Evolutionary conservation across 768 basidiomycete genomes (phyloP).

Genomic region (Hygrocybe coccinea): DNA sequence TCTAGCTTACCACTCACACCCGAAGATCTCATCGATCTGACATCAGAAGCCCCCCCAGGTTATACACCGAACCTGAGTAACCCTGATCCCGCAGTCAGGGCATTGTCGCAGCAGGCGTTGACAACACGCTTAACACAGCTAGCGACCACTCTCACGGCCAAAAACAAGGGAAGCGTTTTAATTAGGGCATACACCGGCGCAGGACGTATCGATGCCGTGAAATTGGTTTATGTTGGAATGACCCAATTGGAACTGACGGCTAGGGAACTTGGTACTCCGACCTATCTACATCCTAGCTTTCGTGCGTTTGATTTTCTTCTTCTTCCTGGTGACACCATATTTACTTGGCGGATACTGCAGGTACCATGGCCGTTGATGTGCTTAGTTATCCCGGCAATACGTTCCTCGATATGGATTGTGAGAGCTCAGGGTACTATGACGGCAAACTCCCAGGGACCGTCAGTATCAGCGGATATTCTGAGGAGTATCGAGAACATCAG

Average conservation of each 20-base stretch:
- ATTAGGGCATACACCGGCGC: neutral
- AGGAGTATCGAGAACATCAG: slow-evolving; percentile 5
- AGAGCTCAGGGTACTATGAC: slow-evolving; percentile 6
- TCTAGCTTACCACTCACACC: neutral
- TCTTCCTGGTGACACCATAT: neutral
- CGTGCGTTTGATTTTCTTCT: neutral
- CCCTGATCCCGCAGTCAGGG: neutral
- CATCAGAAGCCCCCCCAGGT: neutral
- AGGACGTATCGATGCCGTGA: neutral
- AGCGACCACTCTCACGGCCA: neutral
- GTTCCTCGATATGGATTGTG: slow-evolving; percentile 6
- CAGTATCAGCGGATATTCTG: slow-evolving; percentile 4
- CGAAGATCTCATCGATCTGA: slow-evolving; percentile 2
- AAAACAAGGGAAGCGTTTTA: slow-evolving; percentile 5
- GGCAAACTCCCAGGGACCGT: slow-evolving; percentile 5
- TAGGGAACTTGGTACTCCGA: slow-evolving; percentile 7
- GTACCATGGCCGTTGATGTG: slow-evolving; percentile 1
- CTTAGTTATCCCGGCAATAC: slow-evolving; percentile 4
- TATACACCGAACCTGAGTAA: neutral
- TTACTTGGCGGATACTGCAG: neutral
- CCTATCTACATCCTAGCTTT: slow-evolving; percentile 5
- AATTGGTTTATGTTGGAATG: slow-evolving; percentile 5
- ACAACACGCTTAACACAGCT: slow-evolving; percentile 5
- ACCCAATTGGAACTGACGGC: slow-evolving; percentile 2
- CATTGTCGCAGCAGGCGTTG: slow-evolving; percentile 2